Percentiles rank a stretch among this genome's conserved stretches.
Evolutionary conservation across 345 rosid genomes (phyloP).

Genomic region (Lenwebbia sp.): DNA sequence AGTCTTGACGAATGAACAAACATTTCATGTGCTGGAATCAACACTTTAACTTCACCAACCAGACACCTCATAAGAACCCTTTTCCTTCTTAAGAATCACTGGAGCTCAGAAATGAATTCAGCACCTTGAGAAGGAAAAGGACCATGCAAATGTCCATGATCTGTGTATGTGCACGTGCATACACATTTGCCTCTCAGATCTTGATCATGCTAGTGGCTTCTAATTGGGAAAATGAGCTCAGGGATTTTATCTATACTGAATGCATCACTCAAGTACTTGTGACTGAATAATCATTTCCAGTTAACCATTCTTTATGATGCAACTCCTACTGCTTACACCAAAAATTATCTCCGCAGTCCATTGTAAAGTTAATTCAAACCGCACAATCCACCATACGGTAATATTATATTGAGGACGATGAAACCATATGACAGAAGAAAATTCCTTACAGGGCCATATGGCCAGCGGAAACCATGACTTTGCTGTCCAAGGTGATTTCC

Average conservation of each 20-base stretch:
- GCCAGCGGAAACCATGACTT: conserved; percentile 97
- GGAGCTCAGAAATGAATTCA: not conserved
- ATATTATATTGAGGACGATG: not conserved
- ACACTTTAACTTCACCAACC: not conserved
- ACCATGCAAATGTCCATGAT: not conserved
- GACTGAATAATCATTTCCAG: not conserved
- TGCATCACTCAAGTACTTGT: not conserved
- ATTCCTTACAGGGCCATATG: conserved; percentile 88
- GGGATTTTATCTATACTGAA: not conserved
- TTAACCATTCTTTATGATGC: not conserved
- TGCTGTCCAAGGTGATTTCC: conserved; percentile 98
- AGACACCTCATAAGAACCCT: not conserved
- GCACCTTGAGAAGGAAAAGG: not conserved
- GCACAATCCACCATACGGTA: not conserved
- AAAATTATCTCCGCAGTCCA: not conserved
- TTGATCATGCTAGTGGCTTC: not conserved
- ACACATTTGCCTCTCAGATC: not conserved
- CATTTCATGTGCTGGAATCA: not conserved
- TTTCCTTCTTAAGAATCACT: not conserved
- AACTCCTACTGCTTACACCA: not conserved
- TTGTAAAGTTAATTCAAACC: not conserved
- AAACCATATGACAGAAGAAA: not conserved
- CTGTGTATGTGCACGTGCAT: not conserved
- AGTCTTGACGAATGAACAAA: not conserved
- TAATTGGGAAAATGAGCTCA: not conserved